Base-by-base conservation (phyloP, 2,329 filamentous ascomycete genomes). In the Epichloe uncinata region DNA sequence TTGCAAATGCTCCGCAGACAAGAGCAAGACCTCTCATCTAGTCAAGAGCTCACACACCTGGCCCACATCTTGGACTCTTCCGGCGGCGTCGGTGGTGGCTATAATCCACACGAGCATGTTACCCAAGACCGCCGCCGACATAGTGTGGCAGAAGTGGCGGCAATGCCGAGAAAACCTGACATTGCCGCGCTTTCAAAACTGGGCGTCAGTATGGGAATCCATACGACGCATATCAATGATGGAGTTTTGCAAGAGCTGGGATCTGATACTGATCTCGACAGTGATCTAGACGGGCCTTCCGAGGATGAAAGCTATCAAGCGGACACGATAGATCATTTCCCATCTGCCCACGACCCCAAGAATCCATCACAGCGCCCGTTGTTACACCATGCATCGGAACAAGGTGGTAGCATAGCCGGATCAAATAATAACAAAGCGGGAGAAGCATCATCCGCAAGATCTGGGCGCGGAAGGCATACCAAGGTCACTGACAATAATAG, bases 201-300 rank as follows among this genome's bases (percentile, higher is more conserved):
- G 45, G 82, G 82, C 3, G 73, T 86, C 20, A 85, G 73, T 55
- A 72, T 87, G 53, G 83, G 84, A 2, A 90, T 91, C 66, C 82
- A 82, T 55, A 89, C 86, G 3, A 84, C 89, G 55, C 79, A 81
- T 50, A 67, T 94, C 2, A 74, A 80, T 8, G 74, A 79, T 50
- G 76, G 79, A 22, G 74, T 84, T 11, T 69, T 86, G 4, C 69
- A 72, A 11, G 63, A 68, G 22, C 57, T 62, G 8, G 57, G 56
- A 37, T 60, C 58, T 3, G 64, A 67, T 11, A 57, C 60, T 5
- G 58, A 61, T 11, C 60, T 58, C 1, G 64, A 64, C 35, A 58
- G 58, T 7, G 65, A 69, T n/a, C 58, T 58, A 12, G 62, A 63
- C 16, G 56, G 53, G 2, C 56, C 60, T 8, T 58, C 60, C 18